A percentile compares a stretch with the other conserved stretches of the same genome.
phyloP scores from a whole-genome alignment of 306 rosid genomes.

The Trifolium subterraneum region DNA sequence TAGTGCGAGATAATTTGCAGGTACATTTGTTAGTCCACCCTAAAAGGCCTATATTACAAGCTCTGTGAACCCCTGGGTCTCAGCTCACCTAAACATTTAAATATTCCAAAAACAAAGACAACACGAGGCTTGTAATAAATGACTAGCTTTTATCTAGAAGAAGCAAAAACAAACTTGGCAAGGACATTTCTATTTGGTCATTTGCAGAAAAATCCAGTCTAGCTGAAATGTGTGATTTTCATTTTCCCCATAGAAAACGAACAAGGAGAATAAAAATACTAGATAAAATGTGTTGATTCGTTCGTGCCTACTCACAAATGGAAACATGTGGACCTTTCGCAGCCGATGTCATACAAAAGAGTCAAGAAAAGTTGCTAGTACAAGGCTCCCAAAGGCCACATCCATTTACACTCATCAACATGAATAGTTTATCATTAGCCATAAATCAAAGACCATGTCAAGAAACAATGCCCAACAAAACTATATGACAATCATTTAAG shows the following conservation, averaged over 20 bases:
- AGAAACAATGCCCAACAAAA: slow-evolving; percentile 36
- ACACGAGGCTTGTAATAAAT: neutral
- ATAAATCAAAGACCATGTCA: slow-evolving; percentile 35
- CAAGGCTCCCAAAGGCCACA: slow-evolving; percentile 28
- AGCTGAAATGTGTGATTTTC: slow-evolving; percentile 21
- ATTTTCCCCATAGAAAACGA: slow-evolving; percentile 17
- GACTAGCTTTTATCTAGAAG: slow-evolving; percentile 29
- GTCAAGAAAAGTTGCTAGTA: slow-evolving; percentile 25
- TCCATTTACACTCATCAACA: slow-evolving; percentile 16
- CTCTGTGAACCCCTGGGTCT: neutral
- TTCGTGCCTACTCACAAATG: slow-evolving; percentile 11
- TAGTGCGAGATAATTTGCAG: neutral
- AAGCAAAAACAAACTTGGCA: slow-evolving; percentile 28
- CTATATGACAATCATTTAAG: slow-evolving; percentile 62
- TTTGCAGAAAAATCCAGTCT: slow-evolving; percentile 35
- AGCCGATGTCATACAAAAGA: slow-evolving; percentile 9
- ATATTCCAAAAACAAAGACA: neutral
- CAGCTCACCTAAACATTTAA: neutral
- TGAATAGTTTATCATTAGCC: slow-evolving; percentile 17
- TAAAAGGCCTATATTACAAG: neutral
- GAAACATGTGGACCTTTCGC: slow-evolving; percentile 48
- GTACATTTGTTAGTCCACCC: neutral
- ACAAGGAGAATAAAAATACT: slow-evolving; percentile 32
- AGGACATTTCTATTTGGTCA: slow-evolving; percentile 25
- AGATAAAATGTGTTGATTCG: slow-evolving; percentile 4